phyloP scores from a whole-genome alignment of 208 protist species.

The Acanthamoeba lenticulata region DNA sequence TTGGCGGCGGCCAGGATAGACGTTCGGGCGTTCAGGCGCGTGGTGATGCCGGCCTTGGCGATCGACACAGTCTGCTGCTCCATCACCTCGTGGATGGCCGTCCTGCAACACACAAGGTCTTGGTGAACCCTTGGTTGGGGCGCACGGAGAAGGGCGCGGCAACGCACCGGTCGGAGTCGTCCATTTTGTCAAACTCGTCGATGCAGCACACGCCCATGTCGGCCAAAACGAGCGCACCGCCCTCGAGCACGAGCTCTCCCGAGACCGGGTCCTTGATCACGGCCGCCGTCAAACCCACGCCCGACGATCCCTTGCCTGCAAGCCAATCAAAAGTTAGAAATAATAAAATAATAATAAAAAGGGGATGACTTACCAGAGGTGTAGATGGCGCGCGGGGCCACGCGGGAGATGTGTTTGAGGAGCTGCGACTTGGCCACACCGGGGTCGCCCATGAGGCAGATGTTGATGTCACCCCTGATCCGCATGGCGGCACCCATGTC shows the following conservation, averaged over 20 bases:
- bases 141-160: no score
- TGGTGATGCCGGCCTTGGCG: slow-evolving; percentile 99
- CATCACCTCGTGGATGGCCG: slow-evolving; percentile 98
- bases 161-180: slow-evolving; percentile 71
- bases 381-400: slow-evolving; percentile 22
- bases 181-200: slow-evolving; percentile 99
- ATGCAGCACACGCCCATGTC: slow-evolving; percentile 99
- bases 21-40: slow-evolving; percentile 97
- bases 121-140: no score
- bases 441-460: slow-evolving; percentile 99
- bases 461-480: slow-evolving; percentile 96
- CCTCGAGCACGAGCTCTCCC: slow-evolving; percentile 89
- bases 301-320: slow-evolving; percentile 86
- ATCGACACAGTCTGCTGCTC: slow-evolving; percentile 99
- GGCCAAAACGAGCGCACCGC: slow-evolving; percentile 99
- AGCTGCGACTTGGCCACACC: slow-evolving; percentile 95
- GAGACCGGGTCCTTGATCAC: slow-evolving; percentile 88
- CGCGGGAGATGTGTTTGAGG: slow-evolving; percentile 85
- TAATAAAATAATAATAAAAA: neutral
- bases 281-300: slow-evolving; percentile 92
- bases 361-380: slow-evolving; percentile 5
- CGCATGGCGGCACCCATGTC: slow-evolving; percentile 87
- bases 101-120: slow-evolving; percentile 80
- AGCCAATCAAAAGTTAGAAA: neutral
- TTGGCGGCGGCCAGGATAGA: slow-evolving; percentile 99